These are phyloP conservation scores for Backusella tuberculispora DNA, from an alignment of 192 early-diverging fungal genomes.

Conservation along the genomic window DNA sequence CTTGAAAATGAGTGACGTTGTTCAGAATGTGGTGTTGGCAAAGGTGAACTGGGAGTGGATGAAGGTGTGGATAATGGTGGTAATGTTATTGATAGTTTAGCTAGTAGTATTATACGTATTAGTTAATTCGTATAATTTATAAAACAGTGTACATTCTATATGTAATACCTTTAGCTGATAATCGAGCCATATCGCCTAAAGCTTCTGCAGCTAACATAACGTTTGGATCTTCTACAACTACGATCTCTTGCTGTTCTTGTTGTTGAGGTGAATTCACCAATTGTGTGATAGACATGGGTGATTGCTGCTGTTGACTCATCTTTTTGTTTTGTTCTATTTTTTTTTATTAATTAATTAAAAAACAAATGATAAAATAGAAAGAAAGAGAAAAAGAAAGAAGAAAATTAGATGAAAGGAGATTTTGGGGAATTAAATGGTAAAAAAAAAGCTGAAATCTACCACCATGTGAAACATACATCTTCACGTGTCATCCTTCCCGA, in stretches of 20 bases:
- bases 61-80: constrained; percentile 29
- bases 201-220: constrained; percentile 40
- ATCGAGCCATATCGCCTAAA: constrained; percentile 37
- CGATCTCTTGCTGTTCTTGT: neutral
- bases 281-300: constrained; percentile 35
- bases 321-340: too few relatives aligned
- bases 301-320: neutral
- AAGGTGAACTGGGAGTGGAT: constrained; percentile 29
- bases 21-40: constrained; percentile 26
- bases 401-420: neutral
- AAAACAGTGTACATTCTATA: neutral
- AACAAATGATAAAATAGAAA: constrained; percentile 9
- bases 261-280: constrained; percentile 21
- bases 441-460: neutral
- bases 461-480: constrained; percentile 29
- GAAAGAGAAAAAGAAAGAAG: constrained; percentile 17
- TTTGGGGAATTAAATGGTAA: constrained; percentile 15
- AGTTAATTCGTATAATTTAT: neutral
- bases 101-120: neutral
- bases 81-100: constrained; percentile 9
- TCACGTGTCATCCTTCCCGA: constrained; percentile 13
- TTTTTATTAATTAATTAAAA: neutral
- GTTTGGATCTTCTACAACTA: constrained; percentile 37
- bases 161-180: neutral
- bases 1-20: constrained; percentile 24